Conservation (phyloP, 2,329 filamentous ascomycete species). For the Exophiala viscosa region DNA sequence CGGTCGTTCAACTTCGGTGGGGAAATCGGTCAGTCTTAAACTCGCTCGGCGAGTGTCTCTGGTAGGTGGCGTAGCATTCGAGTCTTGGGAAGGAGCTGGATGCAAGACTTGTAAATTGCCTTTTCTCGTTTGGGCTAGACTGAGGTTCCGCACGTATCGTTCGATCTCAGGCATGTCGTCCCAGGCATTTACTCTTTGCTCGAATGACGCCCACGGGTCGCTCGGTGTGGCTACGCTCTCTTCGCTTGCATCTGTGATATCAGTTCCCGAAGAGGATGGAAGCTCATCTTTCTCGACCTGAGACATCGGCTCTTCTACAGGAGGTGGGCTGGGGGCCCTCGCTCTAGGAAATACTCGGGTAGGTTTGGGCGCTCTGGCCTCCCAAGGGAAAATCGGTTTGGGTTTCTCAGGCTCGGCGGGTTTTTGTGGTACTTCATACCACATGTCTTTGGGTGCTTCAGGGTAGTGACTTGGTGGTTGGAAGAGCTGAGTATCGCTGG, state of each 20-base stretch:
- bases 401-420: slow-evolving; percentile 57
- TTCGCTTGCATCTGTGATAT: slow-evolving; percentile 4
- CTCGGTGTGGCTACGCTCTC: slow-evolving; percentile 8
- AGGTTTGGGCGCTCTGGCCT: slow-evolving; percentile 60
- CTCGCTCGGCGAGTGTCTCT: slow-evolving; percentile 44
- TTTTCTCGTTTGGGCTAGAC: slow-evolving; percentile 51
- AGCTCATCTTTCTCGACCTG: slow-evolving; percentile 1
- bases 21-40: slow-evolving; percentile 80
- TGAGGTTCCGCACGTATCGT: slow-evolving; percentile 75
- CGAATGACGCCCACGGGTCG: slow-evolving; percentile 59
- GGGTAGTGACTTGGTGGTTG: slow-evolving; percentile 73
- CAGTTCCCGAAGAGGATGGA: slow-evolving; percentile 15
- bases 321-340: slow-evolving; percentile 20
- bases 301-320: slow-evolving; percentile 5
- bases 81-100: slow-evolving; percentile 24
- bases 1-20: slow-evolving; percentile 73
- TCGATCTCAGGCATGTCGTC: slow-evolving; percentile 86
- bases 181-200: slow-evolving; percentile 78
- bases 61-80: slow-evolving; percentile 22
- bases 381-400: slow-evolving; percentile 85
- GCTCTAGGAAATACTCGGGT: slow-evolving; percentile 48
- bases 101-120: slow-evolving; percentile 45
- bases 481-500: slow-evolving; percentile 69
- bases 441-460: slow-evolving; percentile 81
- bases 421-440: slow-evolving; percentile 68